Base-by-base conservation (phyloP, 164 flowering plant genomes). In the Vitis rupestris region DNA sequence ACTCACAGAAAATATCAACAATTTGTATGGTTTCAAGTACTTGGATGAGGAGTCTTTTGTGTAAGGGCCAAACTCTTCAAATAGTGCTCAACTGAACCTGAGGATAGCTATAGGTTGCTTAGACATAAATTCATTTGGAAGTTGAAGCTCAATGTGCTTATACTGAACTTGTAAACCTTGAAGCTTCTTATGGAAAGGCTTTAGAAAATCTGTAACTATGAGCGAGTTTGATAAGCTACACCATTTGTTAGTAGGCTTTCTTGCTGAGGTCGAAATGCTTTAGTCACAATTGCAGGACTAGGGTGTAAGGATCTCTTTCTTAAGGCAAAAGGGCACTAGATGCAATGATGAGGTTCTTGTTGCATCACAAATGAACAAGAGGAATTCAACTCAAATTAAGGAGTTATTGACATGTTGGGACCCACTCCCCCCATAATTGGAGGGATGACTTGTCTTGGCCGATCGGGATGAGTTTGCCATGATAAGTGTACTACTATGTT, bases 201-300 rank as follows among this genome's bases (percentile, higher is more conserved):
- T 58, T 84, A 75, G 85, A 86, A 75, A 95, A 89, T 78, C 94
- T 84, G 75, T 90, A 54, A 91, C 99, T 16, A 86, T 93, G 73
- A 80, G 75, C 79, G 93, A 89, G 78, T 96, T 96, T 80, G 96
- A 96, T 74, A 98, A 96, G 78, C 90, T 96, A 73, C 98, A 89
- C 81, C 80, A 84, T 64, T 68, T 96, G 8, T 91, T 97, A 31
- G 94, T 79, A 70, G 78, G 68, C 75, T 97, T 93, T 53, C 86
- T 96, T 23, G 70, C 90, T 17, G 98, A 96, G 86, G 83, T 93
- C 71, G 98, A 96, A 76, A 87, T 84, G 73, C 98, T 93, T 78
- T 97, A 93, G 67, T 70, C 86, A 11, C 93, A 96, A 72, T 59
- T 96, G 76, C 95, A 87, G 76, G 94, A 83, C 27, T 86, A 87